Percentiles rank a stretch among this genome's conserved stretches.
phyloP scores from a whole-genome alignment of 768 basidiomycete genomes.

The Pleurotus tuoliensis region DNA sequence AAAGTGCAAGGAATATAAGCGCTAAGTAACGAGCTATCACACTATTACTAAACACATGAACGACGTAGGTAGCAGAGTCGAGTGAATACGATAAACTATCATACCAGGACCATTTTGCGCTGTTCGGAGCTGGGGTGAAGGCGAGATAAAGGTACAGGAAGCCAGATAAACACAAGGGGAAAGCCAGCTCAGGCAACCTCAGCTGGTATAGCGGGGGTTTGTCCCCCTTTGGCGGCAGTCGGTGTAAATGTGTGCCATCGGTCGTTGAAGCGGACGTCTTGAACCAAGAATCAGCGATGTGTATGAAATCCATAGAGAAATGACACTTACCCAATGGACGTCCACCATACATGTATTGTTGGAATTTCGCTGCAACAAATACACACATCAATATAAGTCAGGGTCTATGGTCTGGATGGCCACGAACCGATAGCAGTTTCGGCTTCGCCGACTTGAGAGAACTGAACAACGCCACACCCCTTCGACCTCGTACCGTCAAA shows the following conservation, averaged over 20 bases:
- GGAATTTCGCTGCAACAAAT: slow-evolving; percentile 72
- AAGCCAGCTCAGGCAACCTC: slow-evolving; percentile 32
- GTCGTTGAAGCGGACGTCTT: slow-evolving; percentile 93
- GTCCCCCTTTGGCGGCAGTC: slow-evolving; percentile 84
- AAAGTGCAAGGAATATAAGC: too few species aligned
- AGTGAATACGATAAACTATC: too few species aligned
- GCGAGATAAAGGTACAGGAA: not conserved
- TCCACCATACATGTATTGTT: slow-evolving; percentile 93
- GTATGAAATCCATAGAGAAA: not conserved
- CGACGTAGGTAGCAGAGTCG: too few species aligned
- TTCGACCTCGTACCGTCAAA: slow-evolving; percentile 91
- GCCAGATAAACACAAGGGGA: too few species aligned
- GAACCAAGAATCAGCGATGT: not conserved
- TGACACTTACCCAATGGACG: slow-evolving; percentile 66
- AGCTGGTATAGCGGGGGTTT: slow-evolving; percentile 61
- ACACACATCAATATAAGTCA: not conserved
- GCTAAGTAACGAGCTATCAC: too few species aligned
- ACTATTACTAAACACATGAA: too few species aligned
- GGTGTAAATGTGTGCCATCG: slow-evolving; percentile 93
- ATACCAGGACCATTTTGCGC: too few species aligned
- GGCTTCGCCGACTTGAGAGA: slow-evolving; percentile 81
- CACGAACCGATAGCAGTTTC: slow-evolving; percentile 85
- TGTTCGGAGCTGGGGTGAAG: not conserved
- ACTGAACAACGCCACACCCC: slow-evolving; percentile 95
- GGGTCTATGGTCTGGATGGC: not conserved